A percentile compares a stretch with the other conserved stretches of the same genome.
These are phyloP conservation scores for Vitis amurensis DNA, from an alignment of 164 flowering plant species.

Conservation along the genomic window DNA sequence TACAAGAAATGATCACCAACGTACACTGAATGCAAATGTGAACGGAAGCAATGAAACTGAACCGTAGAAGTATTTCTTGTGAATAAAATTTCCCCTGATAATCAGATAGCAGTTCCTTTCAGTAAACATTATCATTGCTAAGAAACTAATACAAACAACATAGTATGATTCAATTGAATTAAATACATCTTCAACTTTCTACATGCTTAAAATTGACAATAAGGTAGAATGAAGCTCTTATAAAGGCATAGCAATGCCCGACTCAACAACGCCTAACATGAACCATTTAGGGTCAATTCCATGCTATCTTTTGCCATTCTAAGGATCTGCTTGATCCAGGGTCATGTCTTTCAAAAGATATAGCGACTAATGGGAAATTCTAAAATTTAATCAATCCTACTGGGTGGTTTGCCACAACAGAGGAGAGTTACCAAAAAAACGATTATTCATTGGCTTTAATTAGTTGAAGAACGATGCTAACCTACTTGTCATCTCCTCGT, in stretches of 20 bases:
- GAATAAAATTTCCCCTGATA: conserved; percentile 77
- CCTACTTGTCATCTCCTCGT: not conserved
- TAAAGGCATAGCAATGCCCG: not conserved
- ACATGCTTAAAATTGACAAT: not conserved
- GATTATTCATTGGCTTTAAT: not conserved
- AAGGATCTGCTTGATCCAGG: no score
- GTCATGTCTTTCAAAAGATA: not conserved
- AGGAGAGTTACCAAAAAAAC: not conserved
- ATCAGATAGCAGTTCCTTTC: conserved; percentile 16
- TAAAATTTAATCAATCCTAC: not conserved
- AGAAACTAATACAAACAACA: no score
- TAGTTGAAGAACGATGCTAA: not conserved
- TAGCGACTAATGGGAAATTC: not conserved
- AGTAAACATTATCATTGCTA: not conserved
- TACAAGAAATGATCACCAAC: conserved; percentile 13
- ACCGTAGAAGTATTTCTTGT: conserved; percentile 76
- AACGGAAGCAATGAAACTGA: conserved; percentile 86
- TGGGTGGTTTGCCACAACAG: not conserved
- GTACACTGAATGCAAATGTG: conserved; percentile 65
- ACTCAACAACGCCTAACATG: not conserved
- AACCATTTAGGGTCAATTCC: not conserved
- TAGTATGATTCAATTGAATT: not conserved
- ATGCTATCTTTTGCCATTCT: no score
- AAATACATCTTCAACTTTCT: not conserved
- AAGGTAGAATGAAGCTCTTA: not conserved